Evolutionary conservation across 1,284 basidiomycete genomes (phyloP).

Genomic region (Psilocybe mexicana): DNA sequence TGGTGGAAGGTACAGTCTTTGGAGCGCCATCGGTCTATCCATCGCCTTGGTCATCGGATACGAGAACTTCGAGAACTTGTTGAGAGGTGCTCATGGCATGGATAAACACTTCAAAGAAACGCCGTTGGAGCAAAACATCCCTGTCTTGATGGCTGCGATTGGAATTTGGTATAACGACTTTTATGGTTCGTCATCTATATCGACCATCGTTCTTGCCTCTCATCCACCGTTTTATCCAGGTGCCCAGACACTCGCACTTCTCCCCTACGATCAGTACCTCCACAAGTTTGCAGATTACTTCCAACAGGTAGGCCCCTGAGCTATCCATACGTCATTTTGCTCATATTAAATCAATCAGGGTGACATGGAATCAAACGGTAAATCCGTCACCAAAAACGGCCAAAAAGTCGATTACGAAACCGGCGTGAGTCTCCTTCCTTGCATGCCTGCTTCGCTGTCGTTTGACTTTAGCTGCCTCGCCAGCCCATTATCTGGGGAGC

Average conservation of each 20-base stretch:
- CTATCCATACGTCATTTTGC: neutral
- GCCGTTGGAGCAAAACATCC: conserved; percentile 89
- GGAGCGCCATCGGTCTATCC: conserved; percentile 96
- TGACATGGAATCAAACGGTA: conserved; percentile 99
- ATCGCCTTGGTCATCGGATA: conserved; percentile 94
- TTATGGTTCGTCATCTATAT: conserved; percentile 56
- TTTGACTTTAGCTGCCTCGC: neutral
- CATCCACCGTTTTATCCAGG: conserved; percentile 40
- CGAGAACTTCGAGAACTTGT: conserved; percentile 90
- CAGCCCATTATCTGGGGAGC: conserved; percentile 99
- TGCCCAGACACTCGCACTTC: conserved; percentile 90
- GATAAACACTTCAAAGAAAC: conserved; percentile 94
- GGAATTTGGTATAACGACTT: conserved; percentile 99
- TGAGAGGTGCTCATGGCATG: conserved; percentile 95
- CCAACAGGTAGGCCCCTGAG: conserved; percentile 68
- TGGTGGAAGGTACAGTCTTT: conserved; percentile 96
- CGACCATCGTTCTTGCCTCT: neutral
- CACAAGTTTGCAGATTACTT: conserved; percentile 99
- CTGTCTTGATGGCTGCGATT: conserved; percentile 87
- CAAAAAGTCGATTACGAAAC: conserved; percentile 95
- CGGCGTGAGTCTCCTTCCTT: conserved; percentile 59
- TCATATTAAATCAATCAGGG: conserved; percentile 44
- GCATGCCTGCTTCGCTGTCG: conserved; percentile 11
- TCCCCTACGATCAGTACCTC: conserved; percentile 98
- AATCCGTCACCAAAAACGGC: conserved; percentile 93